Base-by-base conservation (phyloP, 2,329 filamentous ascomycete species). In the Gyromitra esculenta region DNA sequence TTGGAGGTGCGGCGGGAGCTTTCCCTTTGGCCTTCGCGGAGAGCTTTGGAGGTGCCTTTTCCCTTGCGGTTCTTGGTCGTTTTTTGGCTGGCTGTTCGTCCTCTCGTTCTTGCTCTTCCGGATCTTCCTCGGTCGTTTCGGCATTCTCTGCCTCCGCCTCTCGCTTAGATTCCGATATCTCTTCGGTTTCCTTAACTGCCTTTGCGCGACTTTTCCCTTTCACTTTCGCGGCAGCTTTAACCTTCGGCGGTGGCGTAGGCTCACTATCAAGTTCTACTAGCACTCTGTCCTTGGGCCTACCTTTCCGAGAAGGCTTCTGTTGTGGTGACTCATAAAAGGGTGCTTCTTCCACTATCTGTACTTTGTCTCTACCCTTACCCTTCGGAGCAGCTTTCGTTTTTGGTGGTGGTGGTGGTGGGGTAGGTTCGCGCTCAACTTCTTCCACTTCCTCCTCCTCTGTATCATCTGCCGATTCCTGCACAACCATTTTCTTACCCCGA, bases 371-470 rank as follows among this genome's bases (percentile, higher is more conserved):
- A 21, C 79, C 64, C 64, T 79, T 79, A 50, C 73, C 67, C 64
- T 50, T 78, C 6, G 56, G 9, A 18, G 54, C 77, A 72, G 64
- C 25, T 60, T 62, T 77, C 18, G 18, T 1, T 60, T 69, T 69
- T 11, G 41, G 6, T 9, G 39, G 60, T 57, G 74, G 39, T 75
- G 50, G 43, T 77, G 50, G 59, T 60, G 69, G 73, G 21, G 72
- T 69, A 37, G 75, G 57, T 39, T 81, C 80, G 13, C 76, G 35
- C 31, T 80, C 79, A 1, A 77, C 63, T 65, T 82, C 82, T 71
- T 81, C 82, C 4, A 74, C 68, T 39, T 80, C 79, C 66, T 81
- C 82, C 7, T 64, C 73, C 45, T 79, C 80, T 41, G 43, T 66
- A 71, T 77, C 76, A 57, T 60, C 64, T 9, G 43, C 54, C 2